Conservation (phyloP, 140 eudicot species). For the Senecio squalidus region DNA sequence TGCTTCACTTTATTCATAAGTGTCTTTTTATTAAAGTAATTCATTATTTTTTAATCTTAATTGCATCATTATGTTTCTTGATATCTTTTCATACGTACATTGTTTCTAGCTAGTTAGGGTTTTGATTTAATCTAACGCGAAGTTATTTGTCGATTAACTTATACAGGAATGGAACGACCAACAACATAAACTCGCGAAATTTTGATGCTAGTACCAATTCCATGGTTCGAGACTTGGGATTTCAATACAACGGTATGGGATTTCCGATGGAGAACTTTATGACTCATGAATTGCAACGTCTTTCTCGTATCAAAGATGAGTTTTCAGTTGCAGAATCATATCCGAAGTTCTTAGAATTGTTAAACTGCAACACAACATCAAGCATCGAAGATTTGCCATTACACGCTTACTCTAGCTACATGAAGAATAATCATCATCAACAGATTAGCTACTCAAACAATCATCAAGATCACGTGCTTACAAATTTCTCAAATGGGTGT, state of each 20-base stretch:
- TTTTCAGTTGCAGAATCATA: slow-evolving; percentile 21
- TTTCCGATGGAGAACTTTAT: slow-evolving; percentile 23
- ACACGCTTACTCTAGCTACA: slow-evolving; percentile 13
- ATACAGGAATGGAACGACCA: slow-evolving; percentile 27
- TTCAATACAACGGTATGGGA: slow-evolving; percentile 27
- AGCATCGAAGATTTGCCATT: slow-evolving; percentile 30
- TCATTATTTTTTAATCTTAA: slow-evolving; percentile 13
- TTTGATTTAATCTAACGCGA: neutral
- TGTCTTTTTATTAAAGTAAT: slow-evolving; percentile 2
- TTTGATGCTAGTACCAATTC: neutral
- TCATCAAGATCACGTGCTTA: slow-evolving; percentile 35
- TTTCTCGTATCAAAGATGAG: slow-evolving; percentile 52
- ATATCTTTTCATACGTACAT: neutral
- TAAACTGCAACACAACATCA: slow-evolving; percentile 40
- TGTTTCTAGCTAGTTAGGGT: slow-evolving; percentile 18
- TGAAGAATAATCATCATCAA: slow-evolving; percentile 31
- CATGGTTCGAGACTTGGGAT: slow-evolving; percentile 58
- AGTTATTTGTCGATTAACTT: neutral
- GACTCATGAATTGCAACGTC: slow-evolving; percentile 34
- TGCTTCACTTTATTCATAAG: slow-evolving; percentile 1
- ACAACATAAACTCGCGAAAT: slow-evolving; percentile 13
- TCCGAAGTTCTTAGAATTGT: slow-evolving; percentile 46
- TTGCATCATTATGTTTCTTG: slow-evolving; percentile 24
- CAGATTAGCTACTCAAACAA: slow-evolving; percentile 23
- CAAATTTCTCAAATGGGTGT: slow-evolving; percentile 25